These are phyloP conservation scores for Trichoderma pleuroti DNA, from an alignment of 2,329 filamentous ascomycete species.

Conservation along the genomic window DNA sequence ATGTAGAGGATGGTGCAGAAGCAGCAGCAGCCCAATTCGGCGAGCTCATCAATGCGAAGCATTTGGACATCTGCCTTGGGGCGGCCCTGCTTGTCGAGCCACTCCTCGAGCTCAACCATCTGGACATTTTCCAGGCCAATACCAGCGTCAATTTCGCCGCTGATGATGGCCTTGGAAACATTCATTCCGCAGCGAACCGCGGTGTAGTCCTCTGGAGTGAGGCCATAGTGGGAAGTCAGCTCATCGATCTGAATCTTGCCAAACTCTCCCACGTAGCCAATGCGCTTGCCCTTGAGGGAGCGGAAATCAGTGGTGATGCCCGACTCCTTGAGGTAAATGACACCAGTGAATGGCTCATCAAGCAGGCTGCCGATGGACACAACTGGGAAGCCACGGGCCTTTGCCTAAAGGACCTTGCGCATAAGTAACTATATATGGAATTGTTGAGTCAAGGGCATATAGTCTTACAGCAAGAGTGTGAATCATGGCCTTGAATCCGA, in stretches of 20 bases:
- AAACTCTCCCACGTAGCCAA: conserved; percentile 77
- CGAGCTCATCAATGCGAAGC: conserved; percentile 77
- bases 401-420: conserved; percentile 48
- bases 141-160: conserved; percentile 69
- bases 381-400: conserved; percentile 71
- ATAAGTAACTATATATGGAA: not conserved
- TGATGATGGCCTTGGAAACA: conserved; percentile 71
- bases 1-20: conserved; percentile 82
- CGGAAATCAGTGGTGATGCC: conserved; percentile 73
- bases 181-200: conserved; percentile 80
- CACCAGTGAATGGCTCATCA: conserved; percentile 76
- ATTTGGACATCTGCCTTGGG: conserved; percentile 68
- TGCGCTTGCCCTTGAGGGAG: conserved; percentile 70
- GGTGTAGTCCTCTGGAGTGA: conserved; percentile 69
- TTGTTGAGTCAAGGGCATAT: not conserved
- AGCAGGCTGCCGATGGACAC: conserved; percentile 70
- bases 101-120: conserved; percentile 78
- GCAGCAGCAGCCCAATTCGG: conserved; percentile 77
- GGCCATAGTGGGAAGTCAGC: conserved; percentile 72
- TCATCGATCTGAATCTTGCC: conserved; percentile 84
- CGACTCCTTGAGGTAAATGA: conserved; percentile 70
- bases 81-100: conserved; percentile 62
- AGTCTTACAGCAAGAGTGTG: conserved; percentile 65
- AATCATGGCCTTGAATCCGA: conserved; percentile 83
- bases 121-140: conserved; percentile 78